Percentiles rank a stretch among this genome's conserved stretches.
These are phyloP conservation scores for Chaetomium sp. DNA, from an alignment of 2,329 filamentous ascomycete genomes.

Conservation along the genomic window DNA sequence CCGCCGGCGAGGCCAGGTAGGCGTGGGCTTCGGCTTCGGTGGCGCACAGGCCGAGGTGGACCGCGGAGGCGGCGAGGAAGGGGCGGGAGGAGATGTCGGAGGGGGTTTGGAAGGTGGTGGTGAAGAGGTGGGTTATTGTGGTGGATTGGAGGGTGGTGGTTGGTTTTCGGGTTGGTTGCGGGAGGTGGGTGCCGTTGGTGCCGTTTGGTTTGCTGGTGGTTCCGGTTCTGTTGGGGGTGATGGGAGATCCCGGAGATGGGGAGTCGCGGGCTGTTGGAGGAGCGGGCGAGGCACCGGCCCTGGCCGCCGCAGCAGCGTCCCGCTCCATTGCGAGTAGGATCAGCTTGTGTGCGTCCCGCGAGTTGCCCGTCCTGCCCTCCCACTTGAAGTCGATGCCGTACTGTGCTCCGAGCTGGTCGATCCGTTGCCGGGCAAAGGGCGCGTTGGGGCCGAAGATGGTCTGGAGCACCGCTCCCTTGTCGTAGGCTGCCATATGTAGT, in stretches of 20 bases:
- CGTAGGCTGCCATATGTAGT: conserved; percentile 1
- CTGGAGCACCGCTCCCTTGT: conserved; percentile 33
- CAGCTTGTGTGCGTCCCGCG: conserved; percentile 52
- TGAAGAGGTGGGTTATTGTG: conserved; percentile 40
- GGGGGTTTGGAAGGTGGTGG: conserved; percentile 46
- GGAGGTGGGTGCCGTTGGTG: neutral
- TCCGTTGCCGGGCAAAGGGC: conserved; percentile 38
- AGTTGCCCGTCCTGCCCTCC: conserved; percentile 48
- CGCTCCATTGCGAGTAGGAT: conserved; percentile 44
- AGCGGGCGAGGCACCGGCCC: neutral
- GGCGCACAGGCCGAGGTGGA: conserved; percentile 38
- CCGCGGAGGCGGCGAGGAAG: conserved; percentile 44
- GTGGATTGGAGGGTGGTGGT: neutral
- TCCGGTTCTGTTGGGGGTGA: neutral
- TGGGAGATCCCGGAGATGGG: neutral
- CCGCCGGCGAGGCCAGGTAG: conserved; percentile 32
- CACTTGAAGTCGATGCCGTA: conserved; percentile 47
- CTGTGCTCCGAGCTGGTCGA: conserved; percentile 40
- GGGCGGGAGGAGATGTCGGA: conserved; percentile 46
- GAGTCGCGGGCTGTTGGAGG: neutral
- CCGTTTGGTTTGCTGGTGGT: neutral
- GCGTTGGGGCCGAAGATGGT: conserved; percentile 37
- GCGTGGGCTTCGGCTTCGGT: conserved; percentile 22
- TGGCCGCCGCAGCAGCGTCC: neutral
- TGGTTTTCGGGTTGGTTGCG: too few species aligned